Evolutionary conservation across 2,329 filamentous ascomycete species (phyloP), one percentile per base, ranked within the genome.

Genomic region (Penicillium hordei): DNA sequence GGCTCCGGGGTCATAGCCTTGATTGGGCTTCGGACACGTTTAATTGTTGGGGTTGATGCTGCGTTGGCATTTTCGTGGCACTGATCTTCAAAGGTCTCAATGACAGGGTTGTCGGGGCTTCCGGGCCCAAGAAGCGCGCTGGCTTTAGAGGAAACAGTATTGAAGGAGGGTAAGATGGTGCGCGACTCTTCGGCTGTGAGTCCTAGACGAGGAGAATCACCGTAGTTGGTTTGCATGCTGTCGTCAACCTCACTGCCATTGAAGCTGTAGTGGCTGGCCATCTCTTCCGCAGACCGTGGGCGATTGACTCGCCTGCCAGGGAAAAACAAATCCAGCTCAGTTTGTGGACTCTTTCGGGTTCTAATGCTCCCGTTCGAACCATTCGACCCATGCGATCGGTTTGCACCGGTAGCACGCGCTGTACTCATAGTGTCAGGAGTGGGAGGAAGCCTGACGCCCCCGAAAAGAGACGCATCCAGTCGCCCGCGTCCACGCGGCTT

Each of bases 361-460:
- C 65, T 61, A 50, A 73, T 71, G 49, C 74, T 77, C 21, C 69
- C 66, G 43, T 74, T 72, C 1, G 75, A 55, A 2, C 29, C 46
- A 45, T 74, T 72, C 0, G 75, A 55, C 5, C 46, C 53, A 39
- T 72, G 72, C 1, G 53, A 57, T n/a, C 49, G 55, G 27, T 57
- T 53, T 15, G 67, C 66, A 2, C 64, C 65, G 8, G 64, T 64
- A 23, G 68, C 69, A 50, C 71, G 67, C 46, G 72, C 71, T 3
- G 75, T 77, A 46, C 72, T 76, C 76, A 78, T 77, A 2, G 76
- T 78, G 52, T 78, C 76, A 3, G 76, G 76, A 1, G 76, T 78
- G 13, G 75, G 76, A 21, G 76, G 76, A 5, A 78, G 65, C 17
- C 66, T 70, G 12, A 68, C 62, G 5, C 69, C 66, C 3, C 66